Evolutionary conservation across 768 basidiomycete species (phyloP).

Genomic region (Boletus tomentosulus): DNA sequence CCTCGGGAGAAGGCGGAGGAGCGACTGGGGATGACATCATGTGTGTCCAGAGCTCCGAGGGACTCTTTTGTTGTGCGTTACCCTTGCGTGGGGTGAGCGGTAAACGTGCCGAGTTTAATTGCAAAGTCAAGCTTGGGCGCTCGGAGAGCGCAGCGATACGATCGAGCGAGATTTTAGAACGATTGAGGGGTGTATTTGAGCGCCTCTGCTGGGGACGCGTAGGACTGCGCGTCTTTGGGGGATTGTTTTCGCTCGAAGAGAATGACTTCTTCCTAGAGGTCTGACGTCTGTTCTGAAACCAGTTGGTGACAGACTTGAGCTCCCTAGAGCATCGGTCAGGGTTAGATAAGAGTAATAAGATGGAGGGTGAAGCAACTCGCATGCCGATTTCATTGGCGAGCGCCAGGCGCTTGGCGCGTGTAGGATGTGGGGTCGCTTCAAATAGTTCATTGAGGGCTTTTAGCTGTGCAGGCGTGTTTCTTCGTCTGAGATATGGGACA

Average conservation of each 20-base stretch:
- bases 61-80: conserved; percentile 11
- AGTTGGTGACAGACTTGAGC: conserved; percentile 66
- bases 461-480: conserved; percentile 33
- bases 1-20: conserved; percentile 24
- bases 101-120: conserved; percentile 1
- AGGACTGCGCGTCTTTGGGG: conserved; percentile 8
- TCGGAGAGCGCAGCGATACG: conserved; percentile 28
- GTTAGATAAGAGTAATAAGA: conserved; percentile 3
- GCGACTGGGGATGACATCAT: conserved; percentile 27
- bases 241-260: conserved; percentile 23
- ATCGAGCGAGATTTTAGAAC: conserved; percentile 30
- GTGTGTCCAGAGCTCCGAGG: conserved; percentile 27
- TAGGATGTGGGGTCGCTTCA: conserved; percentile 36
- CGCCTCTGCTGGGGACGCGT: conserved; percentile 3
- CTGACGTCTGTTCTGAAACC: conserved; percentile 82
- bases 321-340: conserved; percentile 39
- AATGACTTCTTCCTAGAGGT: conserved; percentile 29
- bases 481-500: conserved; percentile 29
- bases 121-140: conserved; percentile 21
- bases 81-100: conserved; percentile 29
- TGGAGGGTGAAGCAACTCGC: conserved; percentile 18
- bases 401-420: conserved; percentile 38
- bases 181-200: conserved; percentile 16
- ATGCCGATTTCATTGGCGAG: conserved; percentile 39
- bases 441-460: conserved; percentile 34